Evolutionary conservation across 2,329 filamentous ascomycete genomes (phyloP), one percentile per base, ranked within the genome.

Genomic region (Ophiostoma quercus): DNA sequence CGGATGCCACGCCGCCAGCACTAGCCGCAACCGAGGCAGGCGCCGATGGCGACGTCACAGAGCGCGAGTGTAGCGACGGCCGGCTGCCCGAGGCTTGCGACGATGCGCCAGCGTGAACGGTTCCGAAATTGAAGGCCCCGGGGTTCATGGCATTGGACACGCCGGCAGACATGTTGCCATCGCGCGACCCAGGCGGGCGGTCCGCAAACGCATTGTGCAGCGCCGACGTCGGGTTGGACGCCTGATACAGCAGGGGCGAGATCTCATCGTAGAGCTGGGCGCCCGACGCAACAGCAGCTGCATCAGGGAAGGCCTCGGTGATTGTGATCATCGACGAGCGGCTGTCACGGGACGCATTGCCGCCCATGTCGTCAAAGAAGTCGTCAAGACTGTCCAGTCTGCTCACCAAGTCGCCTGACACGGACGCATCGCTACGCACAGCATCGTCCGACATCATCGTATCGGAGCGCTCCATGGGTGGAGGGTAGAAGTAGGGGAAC

Each of bases 211-310:
- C 92, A 75, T 94, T 96, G 74, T 97, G 92, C 78, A 98, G 95
- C 0, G 90, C 91, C 1, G 88, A 86, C 67, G 87, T 91, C 51
- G 90, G 89, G 73, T 88, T 94, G 12, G 85, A 92, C 76, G 92
- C 95, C 76, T 95, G 92, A 75, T 95, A 91, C 6, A 97, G 81
- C 68, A 97, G 96, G 0, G 94, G 94, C 12, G 95, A 84, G 7
- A 95, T 96, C 78, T 97, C 92, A 75, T 97, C 94, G 78, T 98
- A 97, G 0, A 97, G 81, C 76, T 92, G 89, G 29, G 94, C 92
- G 12, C 89, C 90, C 0, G 89, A 88, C 73, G 95, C 90, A 3
- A 67, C 54, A 3, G 16, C 62, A 68, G 88, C 88, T 11, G 84
- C 84, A 72, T 88, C 88, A 0, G 85, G 85, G 0, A 87, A 83